Base-by-base conservation (phyloP, 805 yeast species). In the Zygosaccharomyces bailii region DNA sequence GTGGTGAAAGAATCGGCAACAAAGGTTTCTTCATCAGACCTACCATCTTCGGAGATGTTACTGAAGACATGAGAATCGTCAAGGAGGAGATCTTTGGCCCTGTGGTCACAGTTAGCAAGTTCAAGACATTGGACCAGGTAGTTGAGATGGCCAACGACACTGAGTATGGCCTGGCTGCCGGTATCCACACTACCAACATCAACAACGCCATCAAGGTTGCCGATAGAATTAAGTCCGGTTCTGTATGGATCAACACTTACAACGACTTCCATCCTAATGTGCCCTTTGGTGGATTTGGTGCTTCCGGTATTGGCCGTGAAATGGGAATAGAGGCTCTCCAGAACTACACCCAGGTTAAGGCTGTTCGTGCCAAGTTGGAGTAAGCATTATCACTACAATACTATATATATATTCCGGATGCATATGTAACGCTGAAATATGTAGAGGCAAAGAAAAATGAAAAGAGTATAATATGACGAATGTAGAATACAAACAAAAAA, bases 271-370 rank as follows among this genome's bases (percentile, higher is more conserved):
- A 89, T 68, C 83, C 75, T 60, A 74, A 78, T 66, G 84, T 90
- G 67, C 96, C 96, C 60, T 90, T 90, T 67, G 96, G 96, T 58
- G 96, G 96, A 36, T 85, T 75, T 73, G 87, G 87, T 67, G 80
- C 82, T 75, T 82, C 93, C 46, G 98, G 98, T 68, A 73, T 84
- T 50, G 97, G 98, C 62, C 80, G 95, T 68, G 96, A 91, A 74
- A 80, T 89, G 76, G 96, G 96, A 60, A 78, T 76, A 49, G 90
- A 87, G 53, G 95, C 95, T 46, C 69, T 91, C 59, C 86, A 84
- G 49, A 83, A 82, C 67, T 91, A 89, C 75, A 80, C 87, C 51
- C 95, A 87, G 67, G 76, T 74, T 53, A 91, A 90, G 76, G 84
- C 96, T 41, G 95, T 90, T 46, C 77, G 82, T 72, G 63, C 73